phyloP scores from a whole-genome alignment of 1,284 basidiomycete genomes.

The Trametes polyzona region DNA sequence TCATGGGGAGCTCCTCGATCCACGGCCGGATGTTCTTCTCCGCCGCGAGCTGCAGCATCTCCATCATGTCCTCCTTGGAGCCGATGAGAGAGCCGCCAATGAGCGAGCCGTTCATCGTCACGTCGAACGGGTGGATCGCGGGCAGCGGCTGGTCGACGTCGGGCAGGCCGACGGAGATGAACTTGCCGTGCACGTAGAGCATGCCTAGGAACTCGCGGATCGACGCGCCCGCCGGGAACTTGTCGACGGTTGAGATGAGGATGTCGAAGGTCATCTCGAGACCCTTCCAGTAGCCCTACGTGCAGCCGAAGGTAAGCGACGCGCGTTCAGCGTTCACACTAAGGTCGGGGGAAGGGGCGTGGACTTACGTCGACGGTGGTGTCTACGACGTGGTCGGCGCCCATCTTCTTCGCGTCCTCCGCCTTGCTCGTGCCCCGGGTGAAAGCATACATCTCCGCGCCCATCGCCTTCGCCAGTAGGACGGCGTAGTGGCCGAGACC shows the following conservation, averaged over 20 bases:
- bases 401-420: constrained; percentile 64
- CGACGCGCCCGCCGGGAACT: constrained; percentile 29
- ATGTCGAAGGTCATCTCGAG: constrained; percentile 56
- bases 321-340: not conserved
- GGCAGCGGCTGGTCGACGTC: constrained; percentile 45
- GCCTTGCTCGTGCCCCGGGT: constrained; percentile 64
- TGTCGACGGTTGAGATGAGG: constrained; percentile 57
- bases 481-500: constrained; percentile 47
- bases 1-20: constrained; percentile 62
- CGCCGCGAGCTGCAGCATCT: constrained; percentile 63
- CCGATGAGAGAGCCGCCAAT: constrained; percentile 58
- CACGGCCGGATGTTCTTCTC: constrained; percentile 57
- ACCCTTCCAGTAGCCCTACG: constrained; percentile 52
- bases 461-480: constrained; percentile 31
- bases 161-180: constrained; percentile 60
- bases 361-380: constrained; percentile 34
- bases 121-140: constrained; percentile 37
- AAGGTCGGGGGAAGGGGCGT: not conserved
- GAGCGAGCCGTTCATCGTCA: constrained; percentile 43
- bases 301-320: not conserved
- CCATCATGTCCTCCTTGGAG: constrained; percentile 62
- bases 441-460: constrained; percentile 65
- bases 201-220: constrained; percentile 46
- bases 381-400: constrained; percentile 57
- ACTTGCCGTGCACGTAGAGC: constrained; percentile 55